Conservation (phyloP, 768 basidiomycete genomes). For the Boletus subcaerulescens region DNA sequence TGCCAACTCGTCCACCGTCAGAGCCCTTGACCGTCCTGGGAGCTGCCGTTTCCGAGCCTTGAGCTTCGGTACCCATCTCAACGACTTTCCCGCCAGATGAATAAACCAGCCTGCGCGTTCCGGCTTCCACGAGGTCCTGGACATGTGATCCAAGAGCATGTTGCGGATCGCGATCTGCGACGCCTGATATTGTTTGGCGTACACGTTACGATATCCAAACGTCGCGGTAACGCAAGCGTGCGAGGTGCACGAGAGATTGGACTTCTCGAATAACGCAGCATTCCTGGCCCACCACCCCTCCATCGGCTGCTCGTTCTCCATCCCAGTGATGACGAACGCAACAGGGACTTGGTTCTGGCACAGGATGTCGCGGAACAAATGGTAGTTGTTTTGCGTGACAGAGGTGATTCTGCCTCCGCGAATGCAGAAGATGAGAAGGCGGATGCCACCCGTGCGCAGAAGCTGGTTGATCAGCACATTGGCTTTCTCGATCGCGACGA, state of each 20-base stretch:
- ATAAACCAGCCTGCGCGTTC: conserved; percentile 21
- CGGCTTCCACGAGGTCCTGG: conserved; percentile 18
- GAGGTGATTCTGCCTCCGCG: conserved; percentile 32
- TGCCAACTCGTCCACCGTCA: conserved; percentile 17
- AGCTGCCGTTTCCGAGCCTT: conserved; percentile 2
- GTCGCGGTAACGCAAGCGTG: conserved; percentile 40
- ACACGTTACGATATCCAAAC: conserved; percentile 17
- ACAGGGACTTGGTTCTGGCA: conserved; percentile 32
- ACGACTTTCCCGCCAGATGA: conserved; percentile 18
- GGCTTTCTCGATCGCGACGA: conserved; percentile 28
- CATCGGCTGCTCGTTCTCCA: conserved; percentile 31
- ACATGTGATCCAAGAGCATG: conserved; percentile 19
- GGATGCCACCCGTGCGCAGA: conserved; percentile 23
- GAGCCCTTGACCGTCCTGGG: not conserved
- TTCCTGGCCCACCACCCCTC: conserved; percentile 35
- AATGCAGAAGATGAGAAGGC: conserved; percentile 32
- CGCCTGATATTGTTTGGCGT: conserved; percentile 28
- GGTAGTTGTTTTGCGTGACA: conserved; percentile 25
- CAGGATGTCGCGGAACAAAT: conserved; percentile 24
- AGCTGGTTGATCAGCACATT: conserved; percentile 32
- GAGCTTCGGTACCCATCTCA: conserved; percentile 15
- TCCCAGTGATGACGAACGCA: conserved; percentile 29
- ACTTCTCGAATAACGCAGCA: conserved; percentile 22
- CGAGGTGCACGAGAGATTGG: conserved; percentile 20
- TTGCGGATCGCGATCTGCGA: conserved; percentile 28